These are phyloP conservation scores for Xerocomellus chrysenteron DNA, from an alignment of 768 basidiomycete genomes.

Conservation along the genomic window DNA sequence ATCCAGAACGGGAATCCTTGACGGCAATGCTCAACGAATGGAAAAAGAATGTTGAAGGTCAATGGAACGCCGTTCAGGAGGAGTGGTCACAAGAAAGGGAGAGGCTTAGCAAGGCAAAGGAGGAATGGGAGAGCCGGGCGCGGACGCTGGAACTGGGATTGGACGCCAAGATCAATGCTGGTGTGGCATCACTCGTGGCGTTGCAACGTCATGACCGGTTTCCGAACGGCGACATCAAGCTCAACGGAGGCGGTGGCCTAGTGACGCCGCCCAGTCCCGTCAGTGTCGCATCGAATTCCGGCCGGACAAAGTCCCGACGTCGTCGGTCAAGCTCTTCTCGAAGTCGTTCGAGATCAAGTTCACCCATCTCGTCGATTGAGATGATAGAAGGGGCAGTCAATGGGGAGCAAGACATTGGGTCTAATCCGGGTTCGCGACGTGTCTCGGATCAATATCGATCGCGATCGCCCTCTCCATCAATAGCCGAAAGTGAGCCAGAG, in stretches of 20 bases:
- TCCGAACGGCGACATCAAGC: conserved; percentile 33
- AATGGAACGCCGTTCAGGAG: conserved; percentile 74
- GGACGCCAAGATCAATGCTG: conserved; percentile 41
- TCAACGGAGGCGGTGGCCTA: conserved; percentile 45
- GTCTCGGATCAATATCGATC: conserved; percentile 26
- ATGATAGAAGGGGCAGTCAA: conserved; percentile 32
- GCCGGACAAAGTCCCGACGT: conserved; percentile 39
- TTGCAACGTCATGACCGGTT: conserved; percentile 40
- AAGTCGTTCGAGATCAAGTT: conserved; percentile 38
- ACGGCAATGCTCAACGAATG: conserved; percentile 62
- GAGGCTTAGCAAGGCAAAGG: conserved; percentile 65
- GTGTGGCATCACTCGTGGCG: conserved; percentile 29
- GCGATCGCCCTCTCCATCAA: conserved; percentile 31
- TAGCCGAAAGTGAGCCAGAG: conserved; percentile 32
- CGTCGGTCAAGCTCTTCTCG: conserved; percentile 44
- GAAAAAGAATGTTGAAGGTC: conserved; percentile 76
- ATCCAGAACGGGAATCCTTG: conserved; percentile 47
- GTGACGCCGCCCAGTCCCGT: conserved; percentile 79
- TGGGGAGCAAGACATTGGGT: conserved; percentile 16
- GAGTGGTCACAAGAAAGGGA: conserved; percentile 84
- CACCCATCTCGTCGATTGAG: conserved; percentile 34
- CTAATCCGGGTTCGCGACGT: conserved; percentile 22
- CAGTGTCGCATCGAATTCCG: conserved; percentile 64
- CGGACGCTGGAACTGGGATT: conserved; percentile 53
- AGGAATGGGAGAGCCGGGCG: conserved; percentile 76